Conservation (phyloP, 192 early-diverging fungal species). For the Backusella psychrophila region DNA sequence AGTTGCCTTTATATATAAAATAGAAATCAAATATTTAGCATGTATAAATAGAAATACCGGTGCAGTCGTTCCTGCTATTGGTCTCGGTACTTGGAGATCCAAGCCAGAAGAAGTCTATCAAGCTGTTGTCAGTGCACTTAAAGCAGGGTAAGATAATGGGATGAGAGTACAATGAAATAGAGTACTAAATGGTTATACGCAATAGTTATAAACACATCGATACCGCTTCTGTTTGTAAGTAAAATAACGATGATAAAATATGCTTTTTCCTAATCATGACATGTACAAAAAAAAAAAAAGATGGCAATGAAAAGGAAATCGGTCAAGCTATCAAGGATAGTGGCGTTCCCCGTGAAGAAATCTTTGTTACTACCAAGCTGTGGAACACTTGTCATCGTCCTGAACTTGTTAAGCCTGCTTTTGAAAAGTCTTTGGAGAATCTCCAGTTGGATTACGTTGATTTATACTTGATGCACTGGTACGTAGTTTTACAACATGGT, state of each 20-base stretch:
- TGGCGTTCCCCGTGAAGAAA: constrained; percentile 58
- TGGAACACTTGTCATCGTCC: constrained; percentile 56
- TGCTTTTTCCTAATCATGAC: constrained; percentile 6
- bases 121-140: constrained; percentile 67
- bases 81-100: constrained; percentile 57
- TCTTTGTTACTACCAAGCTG: constrained; percentile 78
- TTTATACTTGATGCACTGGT: constrained; percentile 61
- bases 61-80: constrained; percentile 53
- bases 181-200: background rate
- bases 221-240: constrained; percentile 31
- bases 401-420: constrained; percentile 58
- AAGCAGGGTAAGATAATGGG: constrained; percentile 42
- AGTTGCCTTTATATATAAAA: background rate
- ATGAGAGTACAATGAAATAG: background rate
- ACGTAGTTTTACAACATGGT: background rate
- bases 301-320: constrained; percentile 78
- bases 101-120: constrained; percentile 54
- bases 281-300: background rate
- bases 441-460: constrained; percentile 78
- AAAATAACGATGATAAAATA: background rate
- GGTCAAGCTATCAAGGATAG: constrained; percentile 68
- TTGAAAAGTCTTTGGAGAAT: constrained; percentile 66
- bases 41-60: constrained; percentile 50
- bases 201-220: constrained; percentile 46
- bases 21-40: background rate